phyloP scores from a whole-genome alignment of 2,329 filamentous ascomycete genomes.

The Phialophora macrospora region DNA sequence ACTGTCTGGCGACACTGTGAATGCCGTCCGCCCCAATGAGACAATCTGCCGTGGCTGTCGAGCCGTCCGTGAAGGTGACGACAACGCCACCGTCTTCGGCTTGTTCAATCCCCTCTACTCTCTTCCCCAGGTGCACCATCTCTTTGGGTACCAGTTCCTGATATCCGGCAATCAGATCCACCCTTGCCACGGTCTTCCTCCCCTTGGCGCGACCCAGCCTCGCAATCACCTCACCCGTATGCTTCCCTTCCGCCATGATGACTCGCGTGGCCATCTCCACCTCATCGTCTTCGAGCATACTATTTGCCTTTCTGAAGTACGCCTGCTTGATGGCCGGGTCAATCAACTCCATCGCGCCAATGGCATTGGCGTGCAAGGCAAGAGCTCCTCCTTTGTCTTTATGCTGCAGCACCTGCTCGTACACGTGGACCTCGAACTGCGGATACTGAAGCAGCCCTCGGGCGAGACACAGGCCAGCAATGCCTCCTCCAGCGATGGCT shows the following conservation, averaged over 20 bases:
- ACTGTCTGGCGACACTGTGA: slow-evolving; percentile 42
- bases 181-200: slow-evolving; percentile 11
- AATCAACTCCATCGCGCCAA: slow-evolving; percentile 12
- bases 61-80: slow-evolving; percentile 20
- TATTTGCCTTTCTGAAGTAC: slow-evolving; percentile 19
- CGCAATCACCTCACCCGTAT: slow-evolving; percentile 8
- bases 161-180: slow-evolving; percentile 9
- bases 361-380: slow-evolving; percentile 13
- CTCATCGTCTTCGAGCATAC: slow-evolving; percentile 13
- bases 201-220: slow-evolving; percentile 15
- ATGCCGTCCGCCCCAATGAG: slow-evolving; percentile 48
- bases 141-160: slow-evolving; percentile 5
- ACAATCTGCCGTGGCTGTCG: slow-evolving; percentile 41
- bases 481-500: slow-evolving; percentile 10
- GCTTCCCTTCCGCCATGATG: slow-evolving; percentile 12
- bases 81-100: neutral
- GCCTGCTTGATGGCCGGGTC: slow-evolving; percentile 12
- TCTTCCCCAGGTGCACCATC: neutral
- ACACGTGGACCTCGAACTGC: slow-evolving; percentile 13
- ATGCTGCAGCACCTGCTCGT: slow-evolving; percentile 7
- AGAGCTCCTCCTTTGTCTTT: slow-evolving; percentile 2
- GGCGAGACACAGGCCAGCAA: slow-evolving; percentile 12
- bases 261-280: slow-evolving; percentile 10
- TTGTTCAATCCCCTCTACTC: neutral
- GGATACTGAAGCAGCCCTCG: slow-evolving; percentile 8